phyloP scores from a whole-genome alignment of 2,329 filamentous ascomycete genomes.

The Aureobasidium leucospermi region DNA sequence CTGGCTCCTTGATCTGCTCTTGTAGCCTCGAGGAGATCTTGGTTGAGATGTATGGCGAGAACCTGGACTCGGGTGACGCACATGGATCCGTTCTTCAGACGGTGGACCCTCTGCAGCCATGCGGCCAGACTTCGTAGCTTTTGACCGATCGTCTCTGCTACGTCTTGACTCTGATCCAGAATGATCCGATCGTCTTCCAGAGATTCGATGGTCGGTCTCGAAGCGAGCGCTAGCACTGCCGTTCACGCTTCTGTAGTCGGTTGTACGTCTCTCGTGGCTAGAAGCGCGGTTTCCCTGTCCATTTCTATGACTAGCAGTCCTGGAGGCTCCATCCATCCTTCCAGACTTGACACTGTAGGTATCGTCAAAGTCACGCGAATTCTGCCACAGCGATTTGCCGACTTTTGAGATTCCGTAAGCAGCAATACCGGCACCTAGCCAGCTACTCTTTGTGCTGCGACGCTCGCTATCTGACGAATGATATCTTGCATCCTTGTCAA shows the following conservation, averaged over 20 bases:
- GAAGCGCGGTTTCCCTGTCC: background rate
- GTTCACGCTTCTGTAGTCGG: background rate
- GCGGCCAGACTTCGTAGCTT: background rate
- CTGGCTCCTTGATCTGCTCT: slow-evolving; percentile 36
- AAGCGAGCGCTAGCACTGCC: background rate
- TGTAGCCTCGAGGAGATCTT: background rate
- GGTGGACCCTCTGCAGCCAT: no score
- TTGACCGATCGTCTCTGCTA: background rate
- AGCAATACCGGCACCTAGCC: slow-evolving; percentile 47
- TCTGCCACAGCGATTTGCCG: slow-evolving; percentile 47
- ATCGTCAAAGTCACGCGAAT: slow-evolving; percentile 50
- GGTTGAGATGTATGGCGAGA: background rate
- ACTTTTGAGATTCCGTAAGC: slow-evolving; percentile 47
- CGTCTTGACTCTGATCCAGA: background rate
- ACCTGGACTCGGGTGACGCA: background rate
- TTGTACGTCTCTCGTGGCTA: background rate
- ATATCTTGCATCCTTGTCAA: slow-evolving; percentile 56
- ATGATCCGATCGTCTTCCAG: background rate
- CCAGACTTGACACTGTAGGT: slow-evolving; percentile 53
- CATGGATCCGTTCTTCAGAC: slow-evolving; percentile 3
- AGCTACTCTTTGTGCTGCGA: slow-evolving; percentile 31
- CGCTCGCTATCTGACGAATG: slow-evolving; percentile 46
- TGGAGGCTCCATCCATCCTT: slow-evolving; percentile 28
- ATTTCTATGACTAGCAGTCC: slow-evolving; percentile 20
- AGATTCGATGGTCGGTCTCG: background rate